Evolutionary conservation across 768 basidiomycete genomes (phyloP).

Genomic region (Amanita pallidorosea): DNA sequence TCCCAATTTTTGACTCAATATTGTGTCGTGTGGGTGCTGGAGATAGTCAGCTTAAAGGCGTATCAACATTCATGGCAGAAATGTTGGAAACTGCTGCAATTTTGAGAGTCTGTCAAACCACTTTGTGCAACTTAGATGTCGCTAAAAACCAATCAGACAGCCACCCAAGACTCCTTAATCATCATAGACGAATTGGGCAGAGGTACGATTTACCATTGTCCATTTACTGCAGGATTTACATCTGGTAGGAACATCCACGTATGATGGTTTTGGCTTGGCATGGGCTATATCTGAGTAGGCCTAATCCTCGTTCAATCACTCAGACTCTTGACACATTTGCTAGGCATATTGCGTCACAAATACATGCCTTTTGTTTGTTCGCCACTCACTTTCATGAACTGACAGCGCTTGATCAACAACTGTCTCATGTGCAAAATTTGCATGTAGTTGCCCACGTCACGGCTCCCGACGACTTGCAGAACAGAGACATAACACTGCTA

Average conservation of each 20-base stretch:
- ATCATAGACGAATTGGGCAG: slow-evolving; percentile 97
- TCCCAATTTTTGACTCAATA: slow-evolving; percentile 94
- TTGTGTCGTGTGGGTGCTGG: slow-evolving; percentile 95
- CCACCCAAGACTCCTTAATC: slow-evolving; percentile 85
- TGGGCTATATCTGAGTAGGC: slow-evolving; percentile 97
- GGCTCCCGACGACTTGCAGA: slow-evolving; percentile 52
- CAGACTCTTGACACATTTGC: background rate
- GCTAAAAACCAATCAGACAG: slow-evolving; percentile 43
- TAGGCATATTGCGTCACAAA: slow-evolving; percentile 88
- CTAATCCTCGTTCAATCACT: background rate
- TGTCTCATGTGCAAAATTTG: slow-evolving; percentile 82
- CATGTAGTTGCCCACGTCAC: slow-evolving; percentile 96
- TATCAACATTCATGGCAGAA: slow-evolving; percentile 99
- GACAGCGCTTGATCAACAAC: slow-evolving; percentile 81
- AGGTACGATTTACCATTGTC: slow-evolving; percentile 30
- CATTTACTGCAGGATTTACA: background rate
- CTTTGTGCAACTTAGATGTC: background rate
- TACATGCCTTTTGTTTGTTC: slow-evolving; percentile 91
- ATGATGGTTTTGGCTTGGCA: slow-evolving; percentile 94
- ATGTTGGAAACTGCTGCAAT: slow-evolving; percentile 99
- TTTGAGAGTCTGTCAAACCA: slow-evolving; percentile 48
- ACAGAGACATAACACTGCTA: slow-evolving; percentile 77
- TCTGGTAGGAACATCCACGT: slow-evolving; percentile 77
- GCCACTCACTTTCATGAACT: slow-evolving; percentile 98
- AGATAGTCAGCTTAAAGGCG: slow-evolving; percentile 94